Conservation (phyloP, 78 protist species). For the Chrysochromulina tobinii region DNA sequence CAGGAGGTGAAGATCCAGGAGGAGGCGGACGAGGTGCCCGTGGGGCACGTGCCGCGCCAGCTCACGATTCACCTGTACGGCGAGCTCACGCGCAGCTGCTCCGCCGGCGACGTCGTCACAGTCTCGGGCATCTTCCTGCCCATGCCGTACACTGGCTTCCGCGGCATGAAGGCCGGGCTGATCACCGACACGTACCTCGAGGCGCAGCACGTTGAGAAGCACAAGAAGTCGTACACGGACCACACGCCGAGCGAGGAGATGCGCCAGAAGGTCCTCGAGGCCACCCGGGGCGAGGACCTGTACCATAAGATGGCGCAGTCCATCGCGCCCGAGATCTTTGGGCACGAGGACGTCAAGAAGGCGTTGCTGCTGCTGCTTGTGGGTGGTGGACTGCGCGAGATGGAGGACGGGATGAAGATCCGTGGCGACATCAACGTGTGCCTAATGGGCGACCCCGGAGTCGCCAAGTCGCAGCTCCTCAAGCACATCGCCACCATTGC, state of each 20-base stretch:
- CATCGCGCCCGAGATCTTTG: constrained; percentile 99
- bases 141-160: constrained; percentile 63
- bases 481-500: constrained; percentile 69
- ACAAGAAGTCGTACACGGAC: constrained; percentile 77
- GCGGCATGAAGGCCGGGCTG: constrained; percentile 74
- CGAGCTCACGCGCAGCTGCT: constrained; percentile 77
- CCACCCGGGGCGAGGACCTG: not conserved
- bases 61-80: constrained; percentile 85
- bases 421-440: constrained; percentile 97
- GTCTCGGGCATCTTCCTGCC: constrained; percentile 69
- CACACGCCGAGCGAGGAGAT: not conserved
- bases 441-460: constrained; percentile 99
- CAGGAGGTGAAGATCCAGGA: constrained; percentile 98
- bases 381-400: constrained; percentile 78
- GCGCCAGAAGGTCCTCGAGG: too few relatives aligned
- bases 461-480: constrained; percentile 98
- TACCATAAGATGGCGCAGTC: constrained; percentile 35
- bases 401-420: constrained; percentile 93
- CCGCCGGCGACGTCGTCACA: constrained; percentile 91
- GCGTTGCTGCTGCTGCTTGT: constrained; percentile 91
- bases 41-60: constrained; percentile 97
- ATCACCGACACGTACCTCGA: constrained; percentile 86
- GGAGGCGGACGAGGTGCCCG: constrained; percentile 77
- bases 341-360: constrained; percentile 97
- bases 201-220: constrained; percentile 62